Base-by-base conservation (phyloP, 257 asterid genomes). In the Nicotiana benthamiana region DNA sequence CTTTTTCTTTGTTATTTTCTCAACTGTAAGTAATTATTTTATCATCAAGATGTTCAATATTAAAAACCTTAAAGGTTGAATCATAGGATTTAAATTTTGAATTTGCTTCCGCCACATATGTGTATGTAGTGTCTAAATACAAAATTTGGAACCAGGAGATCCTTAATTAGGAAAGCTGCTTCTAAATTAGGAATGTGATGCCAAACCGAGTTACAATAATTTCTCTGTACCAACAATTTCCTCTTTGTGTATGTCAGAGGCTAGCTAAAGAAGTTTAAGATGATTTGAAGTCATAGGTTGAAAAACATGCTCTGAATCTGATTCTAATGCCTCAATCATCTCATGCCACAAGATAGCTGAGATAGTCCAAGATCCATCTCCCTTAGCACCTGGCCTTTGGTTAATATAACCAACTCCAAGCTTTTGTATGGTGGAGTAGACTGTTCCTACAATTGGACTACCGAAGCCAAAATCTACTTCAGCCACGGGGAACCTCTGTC, bases 401-500 rank as follows among this genome's bases (percentile, higher is more conserved):
- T 90, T 91, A 9, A 91, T 84, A 36, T 91, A 90, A 27, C 93
- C 92, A 64, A 90, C 93, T 83, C 93, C 96, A 40, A 91, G 59
- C 18, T 83, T 88, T 68, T 90, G 87, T 63, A 88, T 84, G 24
- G 92, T 88, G 12, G 92, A 86, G 60, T 87, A 87, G 0, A 80
- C 89, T 12, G 92, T 91, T 51, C 91, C 91, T 1, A 90, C 83
- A 68, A 90, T 86, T 17, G 93, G 93, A 80, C 80, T 80, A 20
- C 93, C 96, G 13, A 90, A 91, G 8, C 92, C 96, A 52, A 91
- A 87, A 72, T 91, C 91, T n/a, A 90, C 28, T 85, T 89, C 90
- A 24, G 80, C 85, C 75, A 90, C 92, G 1, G 91, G 94, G 76
- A 91, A 91, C 80, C 87, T 82, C 81, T 91, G 75, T 51, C 91